phyloP scores from a whole-genome alignment of 306 rosid genomes.

The Astragalus glycyphyllos region DNA sequence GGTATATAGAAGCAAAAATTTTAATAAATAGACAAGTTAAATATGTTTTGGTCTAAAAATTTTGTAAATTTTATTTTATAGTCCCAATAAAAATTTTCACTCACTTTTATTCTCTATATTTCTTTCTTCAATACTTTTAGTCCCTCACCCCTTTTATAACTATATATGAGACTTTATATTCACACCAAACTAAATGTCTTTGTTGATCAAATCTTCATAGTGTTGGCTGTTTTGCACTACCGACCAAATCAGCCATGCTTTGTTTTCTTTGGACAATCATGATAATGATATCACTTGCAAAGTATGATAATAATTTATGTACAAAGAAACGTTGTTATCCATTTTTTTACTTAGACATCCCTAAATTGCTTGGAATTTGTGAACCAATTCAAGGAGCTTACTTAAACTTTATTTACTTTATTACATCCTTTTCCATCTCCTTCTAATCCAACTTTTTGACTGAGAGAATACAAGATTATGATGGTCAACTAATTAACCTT shows the following conservation, averaged over 20 bases:
- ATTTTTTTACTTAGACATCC: conserved; percentile 21
- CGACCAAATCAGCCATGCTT: conserved; percentile 50
- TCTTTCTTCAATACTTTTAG: too few relatives aligned
- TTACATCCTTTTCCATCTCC: conserved; percentile 10
- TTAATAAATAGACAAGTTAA: too few relatives aligned
- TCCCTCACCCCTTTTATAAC: too few relatives aligned
- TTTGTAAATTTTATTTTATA: too few relatives aligned
- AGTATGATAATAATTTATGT: not conserved
- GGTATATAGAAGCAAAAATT: too few relatives aligned
- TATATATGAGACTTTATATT: not conserved
- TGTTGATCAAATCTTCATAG: conserved; percentile 36
- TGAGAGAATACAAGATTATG: not conserved
- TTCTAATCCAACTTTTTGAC: conserved; percentile 52
- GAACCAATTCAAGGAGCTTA: conserved; percentile 45
- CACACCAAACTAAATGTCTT: conserved; percentile 56
- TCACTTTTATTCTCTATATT: too few relatives aligned
- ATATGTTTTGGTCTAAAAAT: too few relatives aligned
- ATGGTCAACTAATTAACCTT: conserved; percentile 45
- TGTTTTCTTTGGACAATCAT: conserved; percentile 41
- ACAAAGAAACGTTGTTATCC: conserved; percentile 17
- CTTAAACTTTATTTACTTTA: conserved; percentile 37
- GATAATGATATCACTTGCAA: conserved; percentile 37
- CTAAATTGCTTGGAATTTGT: conserved; percentile 24
- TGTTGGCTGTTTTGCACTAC: conserved; percentile 63
- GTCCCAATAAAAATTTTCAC: too few relatives aligned